Evolutionary conservation across 1,139 yeast genomes (phyloP).

Genomic region (Geotrichum klebahnii): DNA sequence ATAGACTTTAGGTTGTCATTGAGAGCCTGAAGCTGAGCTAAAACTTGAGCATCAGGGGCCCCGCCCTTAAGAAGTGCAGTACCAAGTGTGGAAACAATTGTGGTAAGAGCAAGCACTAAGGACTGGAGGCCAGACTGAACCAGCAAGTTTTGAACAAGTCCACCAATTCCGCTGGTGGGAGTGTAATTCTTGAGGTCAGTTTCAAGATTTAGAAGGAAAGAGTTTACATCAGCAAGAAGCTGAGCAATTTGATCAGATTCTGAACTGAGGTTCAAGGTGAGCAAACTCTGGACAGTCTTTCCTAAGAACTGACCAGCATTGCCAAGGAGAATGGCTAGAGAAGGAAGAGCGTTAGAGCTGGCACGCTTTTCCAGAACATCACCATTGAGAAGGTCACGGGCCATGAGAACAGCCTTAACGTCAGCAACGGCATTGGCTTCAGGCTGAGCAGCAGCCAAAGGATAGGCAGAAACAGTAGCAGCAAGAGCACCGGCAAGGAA

Average conservation of each 20-base stretch:
- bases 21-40: neutral
- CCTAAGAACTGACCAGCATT: neutral
- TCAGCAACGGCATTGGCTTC: neutral
- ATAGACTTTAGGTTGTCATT: neutral
- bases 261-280: neutral
- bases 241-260: neutral
- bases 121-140: slow-evolving; percentile 1
- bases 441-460: slow-evolving; percentile 1
- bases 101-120: neutral
- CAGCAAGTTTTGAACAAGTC: neutral
- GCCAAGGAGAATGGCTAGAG: slow-evolving; percentile 1
- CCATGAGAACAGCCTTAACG: neutral
- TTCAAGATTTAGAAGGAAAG: neutral
- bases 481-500: slow-evolving; percentile 7
- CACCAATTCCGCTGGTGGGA: neutral
- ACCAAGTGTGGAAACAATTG: neutral
- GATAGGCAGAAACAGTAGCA: slow-evolving; percentile 11
- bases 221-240: neutral
- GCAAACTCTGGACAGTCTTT: neutral
- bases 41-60: neutral
- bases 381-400: neutral
- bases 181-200: neutral
- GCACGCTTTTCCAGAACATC: neutral
- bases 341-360: neutral
- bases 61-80: neutral